These are phyloP conservation scores for Hypomyces perniciosus DNA, from an alignment of 2,329 filamentous ascomycete species.

Conservation along the genomic window DNA sequence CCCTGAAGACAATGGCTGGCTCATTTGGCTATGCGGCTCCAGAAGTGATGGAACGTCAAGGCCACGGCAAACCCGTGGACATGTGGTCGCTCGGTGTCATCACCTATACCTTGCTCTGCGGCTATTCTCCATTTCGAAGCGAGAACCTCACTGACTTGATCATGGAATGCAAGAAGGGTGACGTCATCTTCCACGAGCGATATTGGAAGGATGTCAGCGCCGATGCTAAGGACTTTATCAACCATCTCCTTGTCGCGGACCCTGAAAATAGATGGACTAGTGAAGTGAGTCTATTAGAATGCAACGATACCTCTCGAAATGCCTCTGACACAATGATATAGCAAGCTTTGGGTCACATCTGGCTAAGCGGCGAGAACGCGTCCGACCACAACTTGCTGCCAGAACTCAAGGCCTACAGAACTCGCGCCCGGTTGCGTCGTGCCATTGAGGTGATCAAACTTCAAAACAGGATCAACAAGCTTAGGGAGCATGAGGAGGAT, in stretches of 20 bases:
- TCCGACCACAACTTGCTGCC: slow-evolving; percentile 95
- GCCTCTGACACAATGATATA: slow-evolving; percentile 26
- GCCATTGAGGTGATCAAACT: slow-evolving; percentile 6
- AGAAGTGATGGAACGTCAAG: slow-evolving; percentile 96
- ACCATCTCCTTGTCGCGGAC: slow-evolving; percentile 69
- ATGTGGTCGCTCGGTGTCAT: slow-evolving; percentile 99
- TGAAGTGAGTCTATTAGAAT: slow-evolving; percentile 47
- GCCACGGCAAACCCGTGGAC: slow-evolving; percentile 95
- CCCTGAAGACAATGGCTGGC: slow-evolving; percentile 96
- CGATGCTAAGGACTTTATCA: slow-evolving; percentile 93
- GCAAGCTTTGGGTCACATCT: slow-evolving; percentile 74
- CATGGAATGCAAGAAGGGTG: slow-evolving; percentile 79
- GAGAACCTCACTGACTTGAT: slow-evolving; percentile 91
- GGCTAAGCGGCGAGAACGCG: slow-evolving; percentile 87
- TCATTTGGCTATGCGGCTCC: slow-evolving; percentile 97
- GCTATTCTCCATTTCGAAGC: slow-evolving; percentile 95
- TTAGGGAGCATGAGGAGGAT: slow-evolving; percentile 89
- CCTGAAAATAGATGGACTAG: slow-evolving; percentile 73
- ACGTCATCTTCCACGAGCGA: slow-evolving; percentile 90
- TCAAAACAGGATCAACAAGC: slow-evolving; percentile 36
- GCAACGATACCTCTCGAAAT: background rate
- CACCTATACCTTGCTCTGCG: slow-evolving; percentile 95
- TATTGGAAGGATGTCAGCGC: slow-evolving; percentile 98
- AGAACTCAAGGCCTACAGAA: slow-evolving; percentile 54
- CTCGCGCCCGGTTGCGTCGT: background rate